Conservation (phyloP, 257 asterid species). For the Plantago major region DNA sequence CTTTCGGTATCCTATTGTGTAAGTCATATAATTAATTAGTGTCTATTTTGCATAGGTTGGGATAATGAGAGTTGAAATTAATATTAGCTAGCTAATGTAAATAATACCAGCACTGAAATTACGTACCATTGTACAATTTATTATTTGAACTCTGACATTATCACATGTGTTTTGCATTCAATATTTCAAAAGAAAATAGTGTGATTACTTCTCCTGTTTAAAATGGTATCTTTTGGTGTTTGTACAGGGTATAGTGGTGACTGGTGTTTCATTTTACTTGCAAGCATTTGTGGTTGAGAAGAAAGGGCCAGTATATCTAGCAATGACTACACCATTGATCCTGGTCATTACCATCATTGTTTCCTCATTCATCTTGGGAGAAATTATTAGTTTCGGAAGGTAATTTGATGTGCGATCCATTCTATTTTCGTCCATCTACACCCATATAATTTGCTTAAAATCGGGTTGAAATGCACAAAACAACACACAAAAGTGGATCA, state of each 20-base stretch:
- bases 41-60: background rate
- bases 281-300: conserved; percentile 88
- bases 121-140: no score
- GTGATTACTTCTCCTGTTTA: background rate
- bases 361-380: conserved; percentile 66
- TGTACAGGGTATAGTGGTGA: conserved; percentile 72
- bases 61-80: no score
- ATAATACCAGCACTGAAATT: no score
- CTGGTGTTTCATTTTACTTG: conserved; percentile 69
- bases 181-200: no score
- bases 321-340: conserved; percentile 67
- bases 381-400: conserved; percentile 71
- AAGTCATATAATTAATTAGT: conserved; percentile 24
- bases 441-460: no score
- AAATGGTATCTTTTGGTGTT: background rate
- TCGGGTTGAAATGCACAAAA: no score
- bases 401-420: conserved; percentile 8
- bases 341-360: conserved; percentile 48
- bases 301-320: conserved; percentile 81
- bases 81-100: no score
- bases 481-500: no score
- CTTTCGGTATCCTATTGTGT: conserved; percentile 69
- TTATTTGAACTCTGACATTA: no score
- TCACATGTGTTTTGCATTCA: no score
- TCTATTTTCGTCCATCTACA: no score